These are phyloP conservation scores for Alternaria solani DNA, from an alignment of 2,329 filamentous ascomycete genomes.

Conservation along the genomic window DNA sequence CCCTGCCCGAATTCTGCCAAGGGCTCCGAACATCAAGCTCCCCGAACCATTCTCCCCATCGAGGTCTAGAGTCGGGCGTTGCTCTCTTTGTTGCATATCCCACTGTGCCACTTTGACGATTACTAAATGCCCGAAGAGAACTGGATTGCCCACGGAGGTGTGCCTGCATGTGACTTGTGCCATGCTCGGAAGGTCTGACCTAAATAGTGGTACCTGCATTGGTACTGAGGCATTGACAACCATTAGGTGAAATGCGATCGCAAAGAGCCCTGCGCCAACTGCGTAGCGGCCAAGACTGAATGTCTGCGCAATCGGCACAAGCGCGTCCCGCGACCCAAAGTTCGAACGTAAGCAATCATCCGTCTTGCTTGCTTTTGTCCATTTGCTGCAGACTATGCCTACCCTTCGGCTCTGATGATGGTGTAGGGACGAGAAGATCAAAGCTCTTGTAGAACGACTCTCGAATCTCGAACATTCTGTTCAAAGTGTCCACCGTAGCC, in stretches of 20 bases:
- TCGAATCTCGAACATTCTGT: conserved; percentile 39
- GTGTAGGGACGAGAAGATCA: conserved; percentile 40
- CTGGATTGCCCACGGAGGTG: conserved; percentile 42
- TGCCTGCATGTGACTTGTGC: conserved; percentile 43
- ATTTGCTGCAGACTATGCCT: neutral
- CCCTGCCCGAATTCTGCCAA: conserved; percentile 11
- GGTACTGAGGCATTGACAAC: conserved; percentile 3
- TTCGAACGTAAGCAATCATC: conserved; percentile 31
- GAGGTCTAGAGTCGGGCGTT: neutral
- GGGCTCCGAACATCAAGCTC: conserved; percentile 11
- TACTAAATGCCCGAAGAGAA: conserved; percentile 42
- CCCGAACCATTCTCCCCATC: conserved; percentile 1
- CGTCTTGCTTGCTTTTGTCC: neutral
- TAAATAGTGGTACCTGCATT: neutral
- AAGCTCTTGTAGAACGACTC: conserved; percentile 39
- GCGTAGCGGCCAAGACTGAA: conserved; percentile 32
- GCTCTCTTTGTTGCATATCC: conserved; percentile 1
- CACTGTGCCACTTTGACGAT: neutral
- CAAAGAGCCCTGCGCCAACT: conserved; percentile 45
- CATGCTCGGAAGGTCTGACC: conserved; percentile 28
- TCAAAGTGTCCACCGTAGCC: conserved; percentile 16
- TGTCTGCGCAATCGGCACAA: conserved; percentile 46
- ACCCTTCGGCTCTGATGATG: conserved; percentile 1
- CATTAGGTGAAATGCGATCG: conserved; percentile 47
- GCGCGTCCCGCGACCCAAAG: conserved; percentile 34